Conservation (phyloP, 805 yeast genomes). For the Wickerhamomyces canadensis region DNA sequence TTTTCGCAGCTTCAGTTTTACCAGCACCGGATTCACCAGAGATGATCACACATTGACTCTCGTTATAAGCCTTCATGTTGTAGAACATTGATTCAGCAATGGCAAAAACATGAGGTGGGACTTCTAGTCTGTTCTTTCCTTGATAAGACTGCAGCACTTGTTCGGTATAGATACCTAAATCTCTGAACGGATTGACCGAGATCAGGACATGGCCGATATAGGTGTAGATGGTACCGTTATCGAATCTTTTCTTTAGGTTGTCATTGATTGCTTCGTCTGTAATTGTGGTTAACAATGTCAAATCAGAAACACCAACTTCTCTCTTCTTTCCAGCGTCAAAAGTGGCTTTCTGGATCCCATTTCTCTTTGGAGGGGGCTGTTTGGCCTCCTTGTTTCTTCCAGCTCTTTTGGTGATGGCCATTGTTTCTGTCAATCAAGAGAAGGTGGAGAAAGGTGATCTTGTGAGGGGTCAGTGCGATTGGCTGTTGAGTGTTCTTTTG, state of each 20-base stretch:
- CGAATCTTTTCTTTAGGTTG: constrained; percentile 81
- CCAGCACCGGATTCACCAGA: constrained; percentile 99
- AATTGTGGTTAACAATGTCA: constrained; percentile 82
- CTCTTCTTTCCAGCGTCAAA: constrained; percentile 84
- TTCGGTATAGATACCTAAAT: constrained; percentile 89
- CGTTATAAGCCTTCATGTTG: constrained; percentile 88
- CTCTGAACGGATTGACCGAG: constrained; percentile 94
- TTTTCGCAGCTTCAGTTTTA: constrained; percentile 95
- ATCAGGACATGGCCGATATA: constrained; percentile 92
- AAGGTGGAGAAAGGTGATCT: too few species aligned
- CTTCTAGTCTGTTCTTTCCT: constrained; percentile 92
- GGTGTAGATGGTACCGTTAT: constrained; percentile 85
- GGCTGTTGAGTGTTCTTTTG: too few species aligned
- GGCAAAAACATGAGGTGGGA: constrained; percentile 97
- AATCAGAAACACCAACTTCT: constrained; percentile 97
- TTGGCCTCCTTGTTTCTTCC: constrained; percentile 52
- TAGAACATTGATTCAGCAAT: constrained; percentile 97
- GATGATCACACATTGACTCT: constrained; percentile 94
- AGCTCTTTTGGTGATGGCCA: constrained; percentile 79
- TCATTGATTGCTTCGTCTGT: constrained; percentile 91
- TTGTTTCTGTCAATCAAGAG: constrained; percentile 19
- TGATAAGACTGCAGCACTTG: constrained; percentile 68
- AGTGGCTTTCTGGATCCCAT: constrained; percentile 77
- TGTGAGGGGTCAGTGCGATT: too few species aligned
- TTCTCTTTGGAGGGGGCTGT: constrained; percentile 51